These are phyloP conservation scores for Phyllosticta citriasiana DNA, from an alignment of 2,329 filamentous ascomycete genomes.

Conservation along the genomic window DNA sequence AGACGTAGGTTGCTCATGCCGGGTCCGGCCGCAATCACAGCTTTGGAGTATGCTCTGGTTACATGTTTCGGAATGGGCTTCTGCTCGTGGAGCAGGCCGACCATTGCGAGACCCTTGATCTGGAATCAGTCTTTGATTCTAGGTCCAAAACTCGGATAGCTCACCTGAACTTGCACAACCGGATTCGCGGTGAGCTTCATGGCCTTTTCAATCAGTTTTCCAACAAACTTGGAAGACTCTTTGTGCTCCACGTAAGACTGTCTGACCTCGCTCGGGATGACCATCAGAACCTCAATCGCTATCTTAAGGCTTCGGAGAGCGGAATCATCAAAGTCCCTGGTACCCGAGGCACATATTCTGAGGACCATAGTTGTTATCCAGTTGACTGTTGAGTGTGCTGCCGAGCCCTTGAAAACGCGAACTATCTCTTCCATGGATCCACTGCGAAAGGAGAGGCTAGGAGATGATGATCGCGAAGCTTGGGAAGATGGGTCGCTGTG, in stretches of 20 bases:
- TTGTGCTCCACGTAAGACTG: neutral
- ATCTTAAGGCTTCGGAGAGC: constrained; percentile 24
- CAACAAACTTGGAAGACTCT: neutral
- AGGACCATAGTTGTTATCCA: constrained; percentile 23
- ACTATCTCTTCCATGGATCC: neutral
- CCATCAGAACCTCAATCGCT: constrained; percentile 11
- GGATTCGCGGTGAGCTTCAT: constrained; percentile 15
- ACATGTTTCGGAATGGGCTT: constrained; percentile 15
- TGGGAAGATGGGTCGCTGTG: neutral
- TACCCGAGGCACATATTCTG: constrained; percentile 19
- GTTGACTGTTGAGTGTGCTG: constrained; percentile 19
- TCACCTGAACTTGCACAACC: constrained; percentile 20
- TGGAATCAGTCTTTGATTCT: neutral
- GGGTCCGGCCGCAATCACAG: constrained; percentile 11
- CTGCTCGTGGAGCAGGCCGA: constrained; percentile 18
- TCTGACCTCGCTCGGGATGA: neutral
- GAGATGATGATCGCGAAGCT: neutral
- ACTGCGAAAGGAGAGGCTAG: neutral
- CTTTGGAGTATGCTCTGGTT: constrained; percentile 17
- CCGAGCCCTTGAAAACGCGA: neutral
- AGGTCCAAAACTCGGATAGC: neutral
- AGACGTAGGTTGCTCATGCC: neutral
- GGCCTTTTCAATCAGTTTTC: constrained; percentile 22
- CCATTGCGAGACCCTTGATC: constrained; percentile 17
- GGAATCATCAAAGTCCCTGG: constrained; percentile 18